Conservation (phyloP, 257 asterid species). For the Osmanthus fragrans region DNA sequence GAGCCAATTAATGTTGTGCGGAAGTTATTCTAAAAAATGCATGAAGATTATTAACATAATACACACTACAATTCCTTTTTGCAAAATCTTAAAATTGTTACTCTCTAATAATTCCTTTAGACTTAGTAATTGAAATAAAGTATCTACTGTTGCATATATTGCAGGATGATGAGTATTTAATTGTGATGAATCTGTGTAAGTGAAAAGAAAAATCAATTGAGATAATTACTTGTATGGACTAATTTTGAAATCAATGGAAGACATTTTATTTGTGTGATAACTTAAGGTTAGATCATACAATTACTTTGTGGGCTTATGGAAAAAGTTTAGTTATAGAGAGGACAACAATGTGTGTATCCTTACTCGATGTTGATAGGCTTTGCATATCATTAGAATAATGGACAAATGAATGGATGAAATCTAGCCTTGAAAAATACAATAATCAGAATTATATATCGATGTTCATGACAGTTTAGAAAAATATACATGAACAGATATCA, state of each 20-base stretch:
- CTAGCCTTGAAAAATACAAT: background rate
- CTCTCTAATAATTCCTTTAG: background rate
- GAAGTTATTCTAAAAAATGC: background rate
- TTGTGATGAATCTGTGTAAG: background rate
- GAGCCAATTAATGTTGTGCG: background rate
- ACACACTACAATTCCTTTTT: background rate
- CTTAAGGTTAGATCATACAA: background rate
- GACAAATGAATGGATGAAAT: background rate
- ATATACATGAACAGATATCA: no score
- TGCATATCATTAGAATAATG: background rate
- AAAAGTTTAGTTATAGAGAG: background rate
- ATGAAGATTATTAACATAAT: background rate
- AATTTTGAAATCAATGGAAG: background rate
- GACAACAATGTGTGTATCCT: background rate
- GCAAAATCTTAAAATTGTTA: background rate
- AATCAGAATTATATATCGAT: background rate
- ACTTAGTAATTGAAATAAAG: background rate
- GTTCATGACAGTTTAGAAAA: background rate
- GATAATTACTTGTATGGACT: background rate
- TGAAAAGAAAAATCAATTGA: background rate
- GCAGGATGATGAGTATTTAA: background rate
- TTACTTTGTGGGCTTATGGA: background rate
- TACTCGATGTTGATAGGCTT: background rate
- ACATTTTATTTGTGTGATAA: background rate
- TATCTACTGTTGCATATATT: background rate